These are phyloP conservation scores for Penicillium sclerotigenum DNA, from an alignment of 2,329 filamentous ascomycete species.

Conservation along the genomic window DNA sequence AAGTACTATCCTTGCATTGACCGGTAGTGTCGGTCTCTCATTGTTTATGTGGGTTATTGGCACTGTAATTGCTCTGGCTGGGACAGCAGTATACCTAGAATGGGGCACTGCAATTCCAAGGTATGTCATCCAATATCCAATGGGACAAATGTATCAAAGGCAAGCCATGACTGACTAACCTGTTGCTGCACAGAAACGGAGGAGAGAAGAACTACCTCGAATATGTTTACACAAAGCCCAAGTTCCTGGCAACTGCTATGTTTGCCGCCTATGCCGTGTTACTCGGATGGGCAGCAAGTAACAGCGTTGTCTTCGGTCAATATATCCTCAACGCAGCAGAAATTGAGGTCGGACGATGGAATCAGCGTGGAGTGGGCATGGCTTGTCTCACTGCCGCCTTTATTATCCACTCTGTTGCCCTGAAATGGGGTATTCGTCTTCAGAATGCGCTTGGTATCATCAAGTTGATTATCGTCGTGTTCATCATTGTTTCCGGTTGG, in stretches of 20 bases:
- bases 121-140: constrained; percentile 21
- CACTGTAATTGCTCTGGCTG: constrained; percentile 47
- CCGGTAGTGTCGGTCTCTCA: constrained; percentile 47
- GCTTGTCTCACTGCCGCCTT: constrained; percentile 49
- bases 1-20: constrained; percentile 44
- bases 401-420: constrained; percentile 47
- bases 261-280: constrained; percentile 53
- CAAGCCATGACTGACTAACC: neutral
- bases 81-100: constrained; percentile 47
- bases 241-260: constrained; percentile 53
- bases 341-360: constrained; percentile 46
- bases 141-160: neutral
- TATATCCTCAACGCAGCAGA: constrained; percentile 50
- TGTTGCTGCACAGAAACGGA: constrained; percentile 40
- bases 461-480: constrained; percentile 50
- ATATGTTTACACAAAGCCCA: constrained; percentile 51
- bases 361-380: constrained; percentile 50
- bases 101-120: constrained; percentile 50
- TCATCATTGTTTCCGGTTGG: constrained; percentile 46
- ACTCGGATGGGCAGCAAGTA: constrained; percentile 52
- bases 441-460: constrained; percentile 50
- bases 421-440: constrained; percentile 48
- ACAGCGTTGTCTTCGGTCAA: constrained; percentile 53
- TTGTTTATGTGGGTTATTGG: constrained; percentile 52
- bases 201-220: constrained; percentile 56